Percentiles rank a stretch among this genome's conserved stretches.
Evolutionary conservation across 2,329 filamentous ascomycete genomes (phyloP).

Genomic region (Leptodontidium sp.): DNA sequence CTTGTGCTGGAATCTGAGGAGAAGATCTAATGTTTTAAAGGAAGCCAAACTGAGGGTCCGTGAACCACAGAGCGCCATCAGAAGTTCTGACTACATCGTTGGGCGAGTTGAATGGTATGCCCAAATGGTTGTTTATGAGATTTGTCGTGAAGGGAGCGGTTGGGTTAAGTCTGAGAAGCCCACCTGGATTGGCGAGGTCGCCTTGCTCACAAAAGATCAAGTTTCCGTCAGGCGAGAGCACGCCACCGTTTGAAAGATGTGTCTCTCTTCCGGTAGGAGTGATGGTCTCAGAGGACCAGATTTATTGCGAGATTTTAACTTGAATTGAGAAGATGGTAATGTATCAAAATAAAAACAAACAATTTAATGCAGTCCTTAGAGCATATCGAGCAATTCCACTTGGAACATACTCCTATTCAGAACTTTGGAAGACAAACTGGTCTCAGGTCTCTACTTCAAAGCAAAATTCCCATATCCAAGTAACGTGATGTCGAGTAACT

Average conservation of each 20-base stretch:
- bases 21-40: slow-evolving; percentile 63
- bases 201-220: slow-evolving; percentile 36
- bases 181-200: slow-evolving; percentile 28
- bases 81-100: slow-evolving; percentile 63
- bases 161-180: slow-evolving; percentile 30
- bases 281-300: not conserved
- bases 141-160: slow-evolving; percentile 45
- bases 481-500: too few species aligned
- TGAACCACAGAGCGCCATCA: slow-evolving; percentile 67
- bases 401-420: too few species aligned
- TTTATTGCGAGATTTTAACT: not conserved
- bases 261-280: slow-evolving; percentile 20
- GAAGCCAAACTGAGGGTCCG: slow-evolving; percentile 66
- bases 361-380: too few species aligned
- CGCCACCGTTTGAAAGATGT: slow-evolving; percentile 33
- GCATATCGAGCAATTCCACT: too few species aligned
- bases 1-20: slow-evolving; percentile 62
- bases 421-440: too few species aligned
- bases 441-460: too few species aligned
- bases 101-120: slow-evolving; percentile 64
- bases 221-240: slow-evolving; percentile 33
- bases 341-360: too few species aligned
- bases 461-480: too few species aligned
- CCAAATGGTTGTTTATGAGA: slow-evolving; percentile 66
- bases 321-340: too few species aligned